These are phyloP conservation scores for Peronospora belbahrii DNA, from an alignment of 352 stramenopile species.

Conservation along the genomic window DNA sequence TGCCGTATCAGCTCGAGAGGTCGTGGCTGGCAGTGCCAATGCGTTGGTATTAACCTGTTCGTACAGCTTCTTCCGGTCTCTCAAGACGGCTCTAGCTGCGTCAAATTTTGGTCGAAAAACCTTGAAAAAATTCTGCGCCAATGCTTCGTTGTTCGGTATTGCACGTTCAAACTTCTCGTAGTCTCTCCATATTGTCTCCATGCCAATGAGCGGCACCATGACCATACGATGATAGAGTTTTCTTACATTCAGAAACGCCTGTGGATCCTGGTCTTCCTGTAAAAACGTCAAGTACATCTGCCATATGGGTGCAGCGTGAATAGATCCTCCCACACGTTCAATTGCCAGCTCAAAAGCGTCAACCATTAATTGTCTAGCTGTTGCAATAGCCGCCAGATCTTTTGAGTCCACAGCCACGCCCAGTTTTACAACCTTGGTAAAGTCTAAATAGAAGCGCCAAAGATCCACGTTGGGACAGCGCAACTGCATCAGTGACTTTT, in stretches of 20 bases:
- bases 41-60: conserved; percentile 68
- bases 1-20: conserved; percentile 25
- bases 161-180: conserved; percentile 85
- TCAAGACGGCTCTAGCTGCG: conserved; percentile 60
- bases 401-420: conserved; percentile 63
- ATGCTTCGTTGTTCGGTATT: conserved; percentile 83
- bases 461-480: conserved; percentile 76
- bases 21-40: conserved; percentile 43
- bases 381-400: conserved; percentile 45
- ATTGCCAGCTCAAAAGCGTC: conserved; percentile 78
- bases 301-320: conserved; percentile 73
- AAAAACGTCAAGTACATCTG: conserved; percentile 76
- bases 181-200: conserved; percentile 80
- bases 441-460: conserved; percentile 84
- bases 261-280: conserved; percentile 65
- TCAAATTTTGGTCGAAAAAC: conserved; percentile 82
- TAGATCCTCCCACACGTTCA: conserved; percentile 74
- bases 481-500: conserved; percentile 82
- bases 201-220: conserved; percentile 60
- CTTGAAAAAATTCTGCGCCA: conserved; percentile 86
- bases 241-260: conserved; percentile 68
- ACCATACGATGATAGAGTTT: conserved; percentile 84
- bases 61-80: conserved; percentile 80
- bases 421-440: conserved; percentile 80
- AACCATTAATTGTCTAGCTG: conserved; percentile 68